Conservation (phyloP, 768 basidiomycete species). For the Suillus fuscotomentosus region DNA sequence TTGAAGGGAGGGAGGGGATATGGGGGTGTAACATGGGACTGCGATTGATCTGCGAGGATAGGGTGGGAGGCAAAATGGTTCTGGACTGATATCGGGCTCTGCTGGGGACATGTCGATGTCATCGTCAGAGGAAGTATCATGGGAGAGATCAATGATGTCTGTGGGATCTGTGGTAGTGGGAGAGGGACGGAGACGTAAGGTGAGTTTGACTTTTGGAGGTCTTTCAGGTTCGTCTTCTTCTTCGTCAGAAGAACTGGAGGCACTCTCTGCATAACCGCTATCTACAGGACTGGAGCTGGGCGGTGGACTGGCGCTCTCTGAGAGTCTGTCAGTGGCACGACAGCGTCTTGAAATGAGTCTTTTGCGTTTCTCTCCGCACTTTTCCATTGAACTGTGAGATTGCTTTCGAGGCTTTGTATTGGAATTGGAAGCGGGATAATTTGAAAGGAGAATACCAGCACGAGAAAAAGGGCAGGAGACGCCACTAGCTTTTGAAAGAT, state of each 20-base stretch:
- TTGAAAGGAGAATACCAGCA: conserved; percentile 69
- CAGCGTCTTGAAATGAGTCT: conserved; percentile 19
- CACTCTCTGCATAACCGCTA: conserved; percentile 25
- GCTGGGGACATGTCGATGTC: conserved; percentile 19
- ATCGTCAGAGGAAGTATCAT: conserved; percentile 26
- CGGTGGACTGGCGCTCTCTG: neutral
- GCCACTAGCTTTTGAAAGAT: conserved; percentile 72
- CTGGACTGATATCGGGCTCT: conserved; percentile 23
- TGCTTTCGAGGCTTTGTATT: conserved; percentile 40
- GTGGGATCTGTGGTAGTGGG: conserved; percentile 22
- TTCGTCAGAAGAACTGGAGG: conserved; percentile 27
- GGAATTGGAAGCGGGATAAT: conserved; percentile 46
- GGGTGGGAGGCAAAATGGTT: conserved; percentile 51
- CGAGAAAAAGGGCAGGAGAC: conserved; percentile 73
- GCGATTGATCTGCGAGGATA: conserved; percentile 59
- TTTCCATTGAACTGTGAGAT: conserved; percentile 20
- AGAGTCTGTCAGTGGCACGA: neutral
- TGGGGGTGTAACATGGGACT: conserved; percentile 55
- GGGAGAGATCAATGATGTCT: conserved; percentile 42
- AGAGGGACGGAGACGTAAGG: conserved; percentile 54
- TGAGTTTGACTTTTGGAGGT: conserved; percentile 68
- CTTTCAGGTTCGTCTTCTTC: conserved; percentile 30
- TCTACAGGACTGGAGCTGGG: conserved; percentile 22
- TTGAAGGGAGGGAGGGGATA: conserved; percentile 26
- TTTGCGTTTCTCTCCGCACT: conserved; percentile 48